Percentiles rank a stretch among this genome's conserved stretches.
These are phyloP conservation scores for Candolleomyces aberdarensis DNA, from an alignment of 768 basidiomycete species.

Conservation along the genomic window DNA sequence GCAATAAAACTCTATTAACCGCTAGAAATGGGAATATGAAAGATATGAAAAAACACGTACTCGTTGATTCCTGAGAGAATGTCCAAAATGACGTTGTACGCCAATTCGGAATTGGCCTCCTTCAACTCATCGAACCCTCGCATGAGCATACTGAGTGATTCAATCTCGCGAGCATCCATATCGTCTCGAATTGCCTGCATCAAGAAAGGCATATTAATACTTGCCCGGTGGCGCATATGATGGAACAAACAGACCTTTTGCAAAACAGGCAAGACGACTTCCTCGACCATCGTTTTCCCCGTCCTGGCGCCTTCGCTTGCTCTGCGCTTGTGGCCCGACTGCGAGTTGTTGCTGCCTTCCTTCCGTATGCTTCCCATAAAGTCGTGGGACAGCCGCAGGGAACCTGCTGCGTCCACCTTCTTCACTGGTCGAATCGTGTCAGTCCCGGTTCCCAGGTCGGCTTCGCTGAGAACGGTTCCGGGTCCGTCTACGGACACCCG, in stretches of 20 bases:
- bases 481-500: slow-evolving; percentile 57
- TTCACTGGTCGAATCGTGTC: slow-evolving; percentile 94
- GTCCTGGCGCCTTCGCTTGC: slow-evolving; percentile 61
- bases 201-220: background rate
- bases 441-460: slow-evolving; percentile 82
- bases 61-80: slow-evolving; percentile 89
- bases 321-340: slow-evolving; percentile 49
- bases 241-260: slow-evolving; percentile 51
- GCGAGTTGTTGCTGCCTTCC: slow-evolving; percentile 47
- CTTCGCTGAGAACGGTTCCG: slow-evolving; percentile 76
- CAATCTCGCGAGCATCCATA: slow-evolving; percentile 86
- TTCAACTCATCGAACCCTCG: slow-evolving; percentile 87
- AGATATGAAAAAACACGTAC: slow-evolving; percentile 43
- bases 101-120: slow-evolving; percentile 77
- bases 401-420: slow-evolving; percentile 80
- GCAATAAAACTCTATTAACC: slow-evolving; percentile 8
- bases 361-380: slow-evolving; percentile 73
- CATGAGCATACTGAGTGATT: slow-evolving; percentile 85
- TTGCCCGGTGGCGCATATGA: background rate
- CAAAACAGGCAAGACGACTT: slow-evolving; percentile 80
- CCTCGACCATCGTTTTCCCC: slow-evolving; percentile 70
- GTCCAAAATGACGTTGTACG: slow-evolving; percentile 86
- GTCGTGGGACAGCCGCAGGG: slow-evolving; percentile 73
- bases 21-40: background rate
- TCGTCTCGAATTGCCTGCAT: slow-evolving; percentile 70